Base-by-base conservation (phyloP, 2,329 filamentous ascomycete genomes). In the Penicillium paneum region DNA sequence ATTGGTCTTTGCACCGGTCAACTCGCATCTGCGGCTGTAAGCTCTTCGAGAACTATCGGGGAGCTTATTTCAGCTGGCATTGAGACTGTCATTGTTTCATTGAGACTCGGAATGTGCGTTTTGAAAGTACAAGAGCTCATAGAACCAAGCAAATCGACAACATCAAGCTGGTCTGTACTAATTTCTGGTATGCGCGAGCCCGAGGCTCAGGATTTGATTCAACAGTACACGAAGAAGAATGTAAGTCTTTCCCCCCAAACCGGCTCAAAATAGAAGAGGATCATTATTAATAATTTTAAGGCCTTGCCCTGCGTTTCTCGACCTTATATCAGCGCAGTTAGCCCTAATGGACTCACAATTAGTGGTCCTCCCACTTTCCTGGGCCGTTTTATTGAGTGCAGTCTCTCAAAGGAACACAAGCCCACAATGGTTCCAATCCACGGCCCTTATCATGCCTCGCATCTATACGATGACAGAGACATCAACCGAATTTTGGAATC, bases 241-340 rank as follows among this genome's bases (percentile, higher is more conserved):
- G 70, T 72, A 50, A 61, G 67, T 59, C 6, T 34, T 8, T 26
- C n/a, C 13, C 2, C 24, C 32, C 6, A 8, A 13, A 34, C 2
- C 0, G 12, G 3, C 13, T 21, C n/a, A 8, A 0, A 13, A 12
- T 44, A n/a, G 51, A 31, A 19, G 12, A 42, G 12, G 17, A 21
- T 8, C 3, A 5, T 47, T 13, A 48, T 60, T 59, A 53, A 55
- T 24, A 8, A 34, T 8, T 5, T 4, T 3, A 19, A 73, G 66
- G 75, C 74, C 36, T 79, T 83, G 55, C 72, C 81, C 39, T 70
- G 71, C 17, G 78, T 80, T 41, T 79, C 73, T 53, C 78, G 75
- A 58, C 80, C 82, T 3, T 85, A 83, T 70, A 74, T 85, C 66
- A 84, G 82, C 64, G 82, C 82, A 15, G 77, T 84, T 56, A 83